Conservation (phyloP, 768 basidiomycete genomes). For the Hypsizygus marmoreus region DNA sequence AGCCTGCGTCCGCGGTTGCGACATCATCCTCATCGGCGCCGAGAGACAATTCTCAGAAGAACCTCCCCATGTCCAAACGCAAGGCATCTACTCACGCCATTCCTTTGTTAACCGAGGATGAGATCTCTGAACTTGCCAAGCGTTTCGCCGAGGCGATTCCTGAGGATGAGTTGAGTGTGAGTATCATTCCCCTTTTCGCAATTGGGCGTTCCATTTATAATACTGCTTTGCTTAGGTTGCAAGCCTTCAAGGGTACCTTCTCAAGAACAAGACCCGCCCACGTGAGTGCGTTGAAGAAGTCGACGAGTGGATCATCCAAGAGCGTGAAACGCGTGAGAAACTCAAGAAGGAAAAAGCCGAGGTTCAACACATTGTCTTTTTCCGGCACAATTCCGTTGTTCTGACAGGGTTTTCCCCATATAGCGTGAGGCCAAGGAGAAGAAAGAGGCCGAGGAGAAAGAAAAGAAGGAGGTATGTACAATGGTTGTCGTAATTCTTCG, state of each 20-base stretch:
- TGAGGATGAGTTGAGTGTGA: conserved; percentile 84
- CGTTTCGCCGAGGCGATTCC: conserved; percentile 82
- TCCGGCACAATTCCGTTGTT: conserved; percentile 7
- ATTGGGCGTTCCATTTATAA: neutral
- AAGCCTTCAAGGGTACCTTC: conserved; percentile 79
- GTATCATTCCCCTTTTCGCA: conserved; percentile 19
- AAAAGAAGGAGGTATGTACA: conserved; percentile 48
- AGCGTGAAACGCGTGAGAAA: conserved; percentile 82
- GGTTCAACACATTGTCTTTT: conserved; percentile 31
- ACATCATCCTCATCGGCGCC: conserved; percentile 17
- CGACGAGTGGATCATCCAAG: conserved; percentile 73
- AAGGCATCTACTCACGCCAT: conserved; percentile 58
- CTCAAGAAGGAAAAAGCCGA: conserved; percentile 78
- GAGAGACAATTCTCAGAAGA: conserved; percentile 60
- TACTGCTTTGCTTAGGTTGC: conserved; percentile 57
- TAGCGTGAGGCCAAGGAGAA: conserved; percentile 83
- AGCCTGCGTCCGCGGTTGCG: conserved; percentile 29
- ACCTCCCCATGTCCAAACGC: conserved; percentile 67
- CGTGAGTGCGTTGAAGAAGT: conserved; percentile 83
- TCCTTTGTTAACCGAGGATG: conserved; percentile 72
- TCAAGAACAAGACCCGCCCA: conserved; percentile 91
- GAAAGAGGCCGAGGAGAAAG: conserved; percentile 70
- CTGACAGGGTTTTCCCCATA: conserved; percentile 20
- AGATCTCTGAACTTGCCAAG: conserved; percentile 78
- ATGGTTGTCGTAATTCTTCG: too few species aligned